Percentiles rank a stretch among this genome's conserved stretches.
Conservation (phyloP, 148 eudicot genomes). For the Spergularia bocconei region DNA sequence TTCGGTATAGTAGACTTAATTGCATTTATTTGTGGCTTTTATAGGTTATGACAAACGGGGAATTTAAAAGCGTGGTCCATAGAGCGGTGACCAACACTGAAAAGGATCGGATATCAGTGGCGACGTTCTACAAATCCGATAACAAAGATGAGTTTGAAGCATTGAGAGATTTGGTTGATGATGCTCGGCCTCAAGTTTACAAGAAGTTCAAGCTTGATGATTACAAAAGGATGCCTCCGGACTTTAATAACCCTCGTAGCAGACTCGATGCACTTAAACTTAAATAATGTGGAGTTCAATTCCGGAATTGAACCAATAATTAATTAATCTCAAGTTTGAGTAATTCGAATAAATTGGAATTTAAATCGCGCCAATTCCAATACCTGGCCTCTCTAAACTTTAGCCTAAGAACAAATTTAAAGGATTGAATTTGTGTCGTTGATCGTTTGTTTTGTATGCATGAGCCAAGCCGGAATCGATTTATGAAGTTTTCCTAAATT, state of each 20-base stretch:
- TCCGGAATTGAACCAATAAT: too few relatives aligned
- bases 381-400: too few relatives aligned
- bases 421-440: too few relatives aligned
- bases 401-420: too few relatives aligned
- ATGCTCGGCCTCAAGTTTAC: conserved; percentile 27
- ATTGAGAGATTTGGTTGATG: conserved; percentile 13
- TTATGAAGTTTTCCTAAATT: too few relatives aligned
- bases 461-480: too few relatives aligned
- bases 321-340: too few relatives aligned
- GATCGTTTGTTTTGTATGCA: too few relatives aligned
- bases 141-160: conserved; percentile 26
- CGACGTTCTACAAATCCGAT: conserved; percentile 25
- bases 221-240: neutral
- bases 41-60: conserved; percentile 41
- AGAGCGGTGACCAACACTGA: conserved; percentile 31
- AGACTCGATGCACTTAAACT: neutral
- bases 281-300: too few relatives aligned
- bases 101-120: conserved; percentile 31
- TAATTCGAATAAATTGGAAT: too few relatives aligned
- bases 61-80: conserved; percentile 39
- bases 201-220: conserved; percentile 26
- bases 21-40: neutral
- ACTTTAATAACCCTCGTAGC: neutral
- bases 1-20: too few relatives aligned
- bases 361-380: too few relatives aligned